Percentiles rank a stretch among this genome's conserved stretches.
phyloP scores from a whole-genome alignment of 2,329 filamentous ascomycete genomes.

The Cucurbitaria berberidis region DNA sequence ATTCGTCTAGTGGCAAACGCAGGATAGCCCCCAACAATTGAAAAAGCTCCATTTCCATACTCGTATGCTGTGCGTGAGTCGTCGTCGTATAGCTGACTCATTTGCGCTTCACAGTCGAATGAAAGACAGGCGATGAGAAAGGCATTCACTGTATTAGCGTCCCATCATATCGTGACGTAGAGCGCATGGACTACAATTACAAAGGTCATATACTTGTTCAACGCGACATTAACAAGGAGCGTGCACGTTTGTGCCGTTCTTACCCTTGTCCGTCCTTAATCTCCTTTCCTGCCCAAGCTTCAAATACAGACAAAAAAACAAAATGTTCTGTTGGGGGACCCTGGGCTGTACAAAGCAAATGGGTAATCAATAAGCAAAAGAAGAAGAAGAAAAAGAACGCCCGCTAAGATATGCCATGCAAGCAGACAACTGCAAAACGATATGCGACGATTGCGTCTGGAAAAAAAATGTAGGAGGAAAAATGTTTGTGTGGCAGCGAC shows the following conservation, averaged over 20 bases:
- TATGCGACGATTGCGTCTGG: conserved; percentile 14
- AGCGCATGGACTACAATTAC: conserved; percentile 29
- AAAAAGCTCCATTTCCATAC: not conserved
- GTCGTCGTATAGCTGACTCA: no score
- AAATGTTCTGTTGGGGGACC: not conserved
- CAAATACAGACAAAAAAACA: not conserved
- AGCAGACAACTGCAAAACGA: conserved; percentile 12
- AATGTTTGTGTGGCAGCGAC: conserved; percentile 32
- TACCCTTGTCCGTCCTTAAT: not conserved
- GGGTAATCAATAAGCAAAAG: conserved; percentile 4
- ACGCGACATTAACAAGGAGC: conserved; percentile 19
- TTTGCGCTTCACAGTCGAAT: no score
- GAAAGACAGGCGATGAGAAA: no score
- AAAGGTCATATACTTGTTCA: conserved; percentile 16
- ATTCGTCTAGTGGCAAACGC: not conserved
- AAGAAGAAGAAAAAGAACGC: conserved; percentile 24
- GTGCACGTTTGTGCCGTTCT: not conserved
- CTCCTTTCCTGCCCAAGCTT: not conserved
- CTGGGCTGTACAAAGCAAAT: not conserved
- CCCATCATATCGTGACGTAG: conserved; percentile 6
- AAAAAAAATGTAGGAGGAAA: conserved; percentile 6
- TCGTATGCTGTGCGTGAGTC: not conserved
- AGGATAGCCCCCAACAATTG: not conserved
- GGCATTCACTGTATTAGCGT: conserved; percentile 23
- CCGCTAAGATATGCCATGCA: conserved; percentile 43